phyloP scores from a whole-genome alignment of 2,329 filamentous ascomycete genomes.

The Penicillium sclerotigenum region DNA sequence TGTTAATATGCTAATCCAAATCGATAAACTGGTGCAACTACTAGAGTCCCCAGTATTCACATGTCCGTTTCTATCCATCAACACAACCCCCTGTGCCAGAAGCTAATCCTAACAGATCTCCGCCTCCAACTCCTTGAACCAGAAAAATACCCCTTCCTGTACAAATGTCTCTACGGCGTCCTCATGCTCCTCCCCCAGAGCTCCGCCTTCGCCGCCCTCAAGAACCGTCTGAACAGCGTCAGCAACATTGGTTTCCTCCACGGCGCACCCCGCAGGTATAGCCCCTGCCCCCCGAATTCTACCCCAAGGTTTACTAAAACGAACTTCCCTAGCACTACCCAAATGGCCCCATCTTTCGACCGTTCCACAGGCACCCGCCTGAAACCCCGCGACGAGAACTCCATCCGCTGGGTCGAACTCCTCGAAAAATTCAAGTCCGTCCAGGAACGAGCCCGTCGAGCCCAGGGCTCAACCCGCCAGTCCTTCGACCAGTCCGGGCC shows the following conservation, averaged over 20 bases:
- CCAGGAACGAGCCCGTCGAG: conserved; percentile 77
- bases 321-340: conserved; percentile 9
- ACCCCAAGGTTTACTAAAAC: conserved; percentile 2
- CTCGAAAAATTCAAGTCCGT: conserved; percentile 91
- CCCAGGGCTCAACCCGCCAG: conserved; percentile 52
- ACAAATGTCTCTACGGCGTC: conserved; percentile 95
- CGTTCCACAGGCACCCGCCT: conserved; percentile 66
- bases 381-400: conserved; percentile 75
- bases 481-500: conserved; percentile 53
- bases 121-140: conserved; percentile 92
- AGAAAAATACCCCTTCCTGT: conserved; percentile 89
- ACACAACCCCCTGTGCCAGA: conserved; percentile 4
- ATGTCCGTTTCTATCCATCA: conserved; percentile 55
- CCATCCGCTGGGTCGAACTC: conserved; percentile 87
- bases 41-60: conserved; percentile 97
- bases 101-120: conserved; percentile 60
- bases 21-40: conserved; percentile 95
- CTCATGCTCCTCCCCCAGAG: conserved; percentile 98
- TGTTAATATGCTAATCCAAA: conserved; percentile 96
- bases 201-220: conserved; percentile 91
- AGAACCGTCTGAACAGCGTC: conserved; percentile 94
- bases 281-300: not conserved
- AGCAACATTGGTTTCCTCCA: conserved; percentile 96
- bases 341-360: conserved; percentile 56
- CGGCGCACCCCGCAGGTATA: conserved; percentile 73